Evolutionary conservation across 2,329 filamentous ascomycete genomes (phyloP).

Genomic region (Calonectria henricotiae): DNA sequence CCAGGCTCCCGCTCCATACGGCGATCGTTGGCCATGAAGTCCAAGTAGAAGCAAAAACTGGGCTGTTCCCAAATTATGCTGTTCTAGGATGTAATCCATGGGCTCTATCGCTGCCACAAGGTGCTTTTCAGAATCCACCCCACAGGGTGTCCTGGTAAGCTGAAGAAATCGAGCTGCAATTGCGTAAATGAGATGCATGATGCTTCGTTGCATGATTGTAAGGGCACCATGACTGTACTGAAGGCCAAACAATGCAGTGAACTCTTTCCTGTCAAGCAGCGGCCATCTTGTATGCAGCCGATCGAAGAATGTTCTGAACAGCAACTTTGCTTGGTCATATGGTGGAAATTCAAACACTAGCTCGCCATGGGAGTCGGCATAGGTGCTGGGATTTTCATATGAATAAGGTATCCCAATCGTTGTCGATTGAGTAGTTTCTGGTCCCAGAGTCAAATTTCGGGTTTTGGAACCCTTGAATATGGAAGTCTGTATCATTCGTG

Average conservation of each 20-base stretch:
- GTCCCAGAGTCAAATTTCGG: background rate
- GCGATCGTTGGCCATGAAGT: slow-evolving; percentile 2
- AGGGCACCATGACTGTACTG: slow-evolving; percentile 12
- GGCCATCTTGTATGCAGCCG: slow-evolving; percentile 10
- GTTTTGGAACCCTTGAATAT: slow-evolving; percentile 7
- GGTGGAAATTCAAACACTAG: slow-evolving; percentile 9
- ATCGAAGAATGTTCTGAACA: slow-evolving; percentile 9
- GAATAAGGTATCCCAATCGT: background rate
- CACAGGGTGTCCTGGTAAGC: background rate
- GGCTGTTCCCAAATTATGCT: slow-evolving; percentile 8
- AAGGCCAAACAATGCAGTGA: background rate
- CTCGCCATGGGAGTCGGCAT: background rate
- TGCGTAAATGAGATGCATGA: slow-evolving; percentile 16
- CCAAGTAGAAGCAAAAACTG: slow-evolving; percentile 4
- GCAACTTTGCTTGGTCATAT: background rate
- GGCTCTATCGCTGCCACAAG: slow-evolving; percentile 11
- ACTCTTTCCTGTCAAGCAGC: slow-evolving; percentile 11
- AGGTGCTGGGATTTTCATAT: background rate
- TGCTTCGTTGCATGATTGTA: slow-evolving; percentile 15
- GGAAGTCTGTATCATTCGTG: slow-evolving; percentile 14
- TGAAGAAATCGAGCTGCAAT: slow-evolving; percentile 12
- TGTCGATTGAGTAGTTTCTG: background rate
- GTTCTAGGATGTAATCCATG: slow-evolving; percentile 9
- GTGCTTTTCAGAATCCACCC: slow-evolving; percentile 14
- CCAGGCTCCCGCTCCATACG: slow-evolving; percentile 7